phyloP scores from a whole-genome alignment of 768 basidiomycete genomes.

The Tricholoma hemisulphureum region DNA sequence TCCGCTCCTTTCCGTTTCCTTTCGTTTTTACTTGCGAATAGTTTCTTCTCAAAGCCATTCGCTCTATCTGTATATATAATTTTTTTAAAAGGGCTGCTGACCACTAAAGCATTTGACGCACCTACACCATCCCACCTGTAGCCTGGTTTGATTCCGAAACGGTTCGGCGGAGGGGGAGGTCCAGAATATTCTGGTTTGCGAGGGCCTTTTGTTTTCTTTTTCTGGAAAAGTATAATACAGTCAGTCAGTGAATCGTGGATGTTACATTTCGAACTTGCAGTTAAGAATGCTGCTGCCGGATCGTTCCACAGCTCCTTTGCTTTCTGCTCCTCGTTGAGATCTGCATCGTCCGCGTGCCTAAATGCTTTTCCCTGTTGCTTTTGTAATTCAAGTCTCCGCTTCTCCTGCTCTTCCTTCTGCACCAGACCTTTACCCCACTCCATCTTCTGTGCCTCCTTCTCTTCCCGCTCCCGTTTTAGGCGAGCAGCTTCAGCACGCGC shows the following conservation, averaged over 20 bases:
- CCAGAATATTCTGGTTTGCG: conserved; percentile 83
- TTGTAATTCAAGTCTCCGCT: conserved; percentile 61
- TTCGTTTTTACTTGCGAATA: conserved; percentile 82
- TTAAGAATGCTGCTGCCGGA: conserved; percentile 93
- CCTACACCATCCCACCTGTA: conserved; percentile 99
- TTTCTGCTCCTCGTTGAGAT: conserved; percentile 82
- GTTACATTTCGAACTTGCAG: conserved; percentile 48
- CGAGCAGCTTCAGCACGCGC: conserved; percentile 82
- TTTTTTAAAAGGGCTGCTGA: background rate
- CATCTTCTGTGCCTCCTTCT: conserved; percentile 89
- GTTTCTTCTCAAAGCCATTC: conserved; percentile 92
- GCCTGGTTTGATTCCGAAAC: conserved; percentile 93
- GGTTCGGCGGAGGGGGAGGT: conserved; percentile 88
- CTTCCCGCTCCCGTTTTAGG: conserved; percentile 76
- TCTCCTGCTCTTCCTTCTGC: conserved; percentile 80
- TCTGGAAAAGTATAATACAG: conserved; percentile 40
- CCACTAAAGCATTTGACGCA: conserved; percentile 33
- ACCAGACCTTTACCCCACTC: conserved; percentile 98
- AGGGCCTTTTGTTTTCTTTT: conserved; percentile 72
- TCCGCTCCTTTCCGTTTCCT: conserved; percentile 66
- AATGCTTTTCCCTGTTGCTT: conserved; percentile 65
- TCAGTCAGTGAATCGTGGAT: background rate
- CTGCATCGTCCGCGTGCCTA: conserved; percentile 76
- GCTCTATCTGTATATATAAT: conserved; percentile 61
- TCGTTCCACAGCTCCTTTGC: conserved; percentile 91